phyloP scores from a whole-genome alignment of 805 yeast species.

The Phaffomyces antillensis region DNA sequence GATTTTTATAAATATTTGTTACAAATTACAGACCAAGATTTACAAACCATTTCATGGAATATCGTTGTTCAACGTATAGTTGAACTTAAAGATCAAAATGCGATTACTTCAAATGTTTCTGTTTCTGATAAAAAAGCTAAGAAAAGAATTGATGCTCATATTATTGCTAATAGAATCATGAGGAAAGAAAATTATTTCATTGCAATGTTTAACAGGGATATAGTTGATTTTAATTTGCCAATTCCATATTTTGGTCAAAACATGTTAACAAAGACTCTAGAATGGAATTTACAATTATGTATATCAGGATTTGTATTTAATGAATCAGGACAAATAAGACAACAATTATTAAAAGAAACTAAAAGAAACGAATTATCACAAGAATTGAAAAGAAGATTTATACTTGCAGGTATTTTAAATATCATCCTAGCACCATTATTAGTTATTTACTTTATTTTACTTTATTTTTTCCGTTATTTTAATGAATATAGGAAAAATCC shows the following conservation, averaged over 20 bases:
- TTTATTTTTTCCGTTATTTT: constrained; percentile 85
- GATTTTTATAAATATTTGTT: constrained; percentile 71
- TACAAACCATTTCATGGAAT: constrained; percentile 93
- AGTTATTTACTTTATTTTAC: constrained; percentile 71
- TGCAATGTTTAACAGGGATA: constrained; percentile 75
- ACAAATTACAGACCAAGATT: constrained; percentile 67
- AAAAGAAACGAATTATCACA: constrained; percentile 59
- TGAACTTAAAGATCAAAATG: constrained; percentile 73
- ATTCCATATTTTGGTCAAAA: constrained; percentile 36
- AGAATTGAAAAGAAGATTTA: constrained; percentile 72
- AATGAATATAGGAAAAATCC: constrained; percentile 91
- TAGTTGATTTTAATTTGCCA: constrained; percentile 60
- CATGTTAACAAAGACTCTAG: constrained; percentile 75
- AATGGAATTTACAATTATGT: constrained; percentile 90
- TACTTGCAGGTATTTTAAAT: constrained; percentile 82
- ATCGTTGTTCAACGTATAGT: constrained; percentile 71
- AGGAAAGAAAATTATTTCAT: constrained; percentile 90
- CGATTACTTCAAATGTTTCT: constrained; percentile 39
- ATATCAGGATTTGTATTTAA: constrained; percentile 82
- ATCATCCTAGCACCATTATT: constrained; percentile 79
- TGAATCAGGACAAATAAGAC: constrained; percentile 73
- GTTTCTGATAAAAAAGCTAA: constrained; percentile 58
- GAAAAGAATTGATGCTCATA: constrained; percentile 81
- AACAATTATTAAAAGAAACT: constrained; percentile 59
- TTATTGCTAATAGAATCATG: constrained; percentile 93